phyloP scores from a whole-genome alignment of 2,329 filamentous ascomycete genomes.

The Ceratocystis papillata region DNA sequence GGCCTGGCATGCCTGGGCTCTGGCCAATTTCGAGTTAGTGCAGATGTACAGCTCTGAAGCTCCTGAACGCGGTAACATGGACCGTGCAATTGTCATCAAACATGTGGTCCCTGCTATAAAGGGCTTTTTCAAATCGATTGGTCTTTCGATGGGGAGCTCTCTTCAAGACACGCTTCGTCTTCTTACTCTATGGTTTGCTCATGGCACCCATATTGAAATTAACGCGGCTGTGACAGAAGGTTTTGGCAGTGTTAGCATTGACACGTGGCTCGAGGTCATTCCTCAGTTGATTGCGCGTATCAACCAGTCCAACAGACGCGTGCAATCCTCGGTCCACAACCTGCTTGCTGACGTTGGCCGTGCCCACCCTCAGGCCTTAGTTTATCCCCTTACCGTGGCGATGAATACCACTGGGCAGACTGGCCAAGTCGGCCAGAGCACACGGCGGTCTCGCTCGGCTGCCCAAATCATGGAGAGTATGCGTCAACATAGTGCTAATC shows the following conservation, averaged over 20 bases:
- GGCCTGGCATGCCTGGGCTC: conserved; percentile 96
- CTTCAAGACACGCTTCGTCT: conserved; percentile 89
- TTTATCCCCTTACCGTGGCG: conserved; percentile 93
- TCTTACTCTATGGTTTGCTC: conserved; percentile 90
- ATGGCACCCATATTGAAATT: conserved; percentile 80
- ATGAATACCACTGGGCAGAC: conserved; percentile 63
- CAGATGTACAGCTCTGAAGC: conserved; percentile 43
- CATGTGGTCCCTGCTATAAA: conserved; percentile 90
- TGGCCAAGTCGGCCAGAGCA: conserved; percentile 44
- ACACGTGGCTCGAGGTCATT: conserved; percentile 98
- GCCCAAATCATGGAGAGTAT: conserved; percentile 95
- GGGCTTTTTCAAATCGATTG: conserved; percentile 96
- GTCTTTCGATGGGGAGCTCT: conserved; percentile 80
- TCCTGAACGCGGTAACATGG: conserved; percentile 34
- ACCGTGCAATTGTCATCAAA: conserved; percentile 60
- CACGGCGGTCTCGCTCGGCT: conserved; percentile 74
- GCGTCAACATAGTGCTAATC: conserved; percentile 80
- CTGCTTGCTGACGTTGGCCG: conserved; percentile 86
- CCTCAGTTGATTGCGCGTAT: conserved; percentile 95
- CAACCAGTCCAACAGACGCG: conserved; percentile 83
- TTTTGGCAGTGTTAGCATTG: conserved; percentile 81
- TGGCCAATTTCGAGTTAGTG: conserved; percentile 97
- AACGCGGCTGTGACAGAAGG: conserved; percentile 82
- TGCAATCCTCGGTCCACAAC: conserved; percentile 84
- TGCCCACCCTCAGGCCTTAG: conserved; percentile 86